phyloP scores from a whole-genome alignment of 176 grass and related monocot genomes.

The Carex cristatella region DNA sequence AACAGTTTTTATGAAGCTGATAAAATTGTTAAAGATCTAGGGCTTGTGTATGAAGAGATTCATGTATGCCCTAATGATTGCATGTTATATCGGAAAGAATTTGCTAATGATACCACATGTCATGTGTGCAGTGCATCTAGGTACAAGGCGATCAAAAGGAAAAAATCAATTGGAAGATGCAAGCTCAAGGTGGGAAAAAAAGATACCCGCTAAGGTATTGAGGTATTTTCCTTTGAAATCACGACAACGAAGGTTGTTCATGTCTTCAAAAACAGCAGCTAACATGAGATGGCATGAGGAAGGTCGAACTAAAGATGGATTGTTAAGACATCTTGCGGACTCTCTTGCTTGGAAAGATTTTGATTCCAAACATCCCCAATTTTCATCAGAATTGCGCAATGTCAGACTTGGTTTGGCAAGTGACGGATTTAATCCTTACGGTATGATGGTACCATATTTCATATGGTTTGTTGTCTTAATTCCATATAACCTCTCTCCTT shows the following conservation, averaged over 20 bases:
- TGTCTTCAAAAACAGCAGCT: background rate
- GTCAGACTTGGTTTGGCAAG: background rate
- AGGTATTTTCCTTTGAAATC: constrained; percentile 28
- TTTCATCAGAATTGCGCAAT: background rate
- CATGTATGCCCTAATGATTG: no score
- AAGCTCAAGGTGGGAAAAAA: background rate
- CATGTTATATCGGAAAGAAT: no score
- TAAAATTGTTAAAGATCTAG: no score
- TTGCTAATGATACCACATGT: no score
- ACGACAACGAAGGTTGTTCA: constrained; percentile 23
- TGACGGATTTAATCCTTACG: constrained; percentile 2
- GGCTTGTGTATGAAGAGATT: no score
- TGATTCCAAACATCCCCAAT: background rate
- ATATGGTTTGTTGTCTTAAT: constrained; percentile 25
- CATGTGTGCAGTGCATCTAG: no score
- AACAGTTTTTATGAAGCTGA: no score
- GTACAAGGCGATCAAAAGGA: no score
- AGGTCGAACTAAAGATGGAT: constrained; percentile 6
- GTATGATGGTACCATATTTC: constrained; percentile 19
- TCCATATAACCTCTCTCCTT: background rate
- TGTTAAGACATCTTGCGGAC: background rate
- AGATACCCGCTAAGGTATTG: background rate
- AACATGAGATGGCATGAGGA: constrained; percentile 16
- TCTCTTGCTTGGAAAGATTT: background rate
- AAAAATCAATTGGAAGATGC: no score